These are phyloP conservation scores for Vitis riparia DNA, from an alignment of 164 flowering plant species.

Conservation along the genomic window DNA sequence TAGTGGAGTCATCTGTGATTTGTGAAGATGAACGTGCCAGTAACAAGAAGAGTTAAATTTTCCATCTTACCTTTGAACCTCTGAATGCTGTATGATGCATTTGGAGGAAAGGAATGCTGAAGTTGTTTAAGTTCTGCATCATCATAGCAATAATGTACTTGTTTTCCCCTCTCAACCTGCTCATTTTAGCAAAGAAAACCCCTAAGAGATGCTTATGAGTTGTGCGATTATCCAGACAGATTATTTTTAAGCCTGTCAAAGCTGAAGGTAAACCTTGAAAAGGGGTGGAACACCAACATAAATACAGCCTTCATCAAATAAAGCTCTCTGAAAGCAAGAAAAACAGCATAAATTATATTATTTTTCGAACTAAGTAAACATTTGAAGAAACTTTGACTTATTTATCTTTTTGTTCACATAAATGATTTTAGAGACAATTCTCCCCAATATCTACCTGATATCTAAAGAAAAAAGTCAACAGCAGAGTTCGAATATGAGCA, in stretches of 20 bases:
- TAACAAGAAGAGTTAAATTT: not conserved
- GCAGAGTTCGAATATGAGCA: slow-evolving; percentile 92
- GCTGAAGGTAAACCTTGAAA: slow-evolving; percentile 60
- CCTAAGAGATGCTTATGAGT: not conserved
- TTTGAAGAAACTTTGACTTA: not conserved
- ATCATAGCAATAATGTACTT: slow-evolving; percentile 76
- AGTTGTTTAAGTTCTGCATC: slow-evolving; percentile 68
- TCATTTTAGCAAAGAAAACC: slow-evolving; percentile 5
- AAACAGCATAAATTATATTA: slow-evolving; percentile 3
- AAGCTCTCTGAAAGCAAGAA: slow-evolving; percentile 65
- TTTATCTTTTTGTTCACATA: not conserved
- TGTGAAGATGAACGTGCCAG: no score
- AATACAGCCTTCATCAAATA: slow-evolving; percentile 92
- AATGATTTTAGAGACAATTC: not conserved
- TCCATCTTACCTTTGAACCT: slow-evolving; percentile 83
- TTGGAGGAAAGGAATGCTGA: slow-evolving; percentile 64
- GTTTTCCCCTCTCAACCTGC: slow-evolving; percentile 96
- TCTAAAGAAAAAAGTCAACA: slow-evolving; percentile 94
- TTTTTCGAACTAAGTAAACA: not conserved
- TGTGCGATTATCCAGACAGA: not conserved
- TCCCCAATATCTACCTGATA: slow-evolving; percentile 69
- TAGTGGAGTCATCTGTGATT: no score
- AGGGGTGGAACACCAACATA: slow-evolving; percentile 98
- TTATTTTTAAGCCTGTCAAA: not conserved
- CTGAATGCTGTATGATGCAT: slow-evolving; percentile 89